These are phyloP conservation scores for Malus hybrid DNA, from an alignment of 331 rosid genomes.

Conservation along the genomic window DNA sequence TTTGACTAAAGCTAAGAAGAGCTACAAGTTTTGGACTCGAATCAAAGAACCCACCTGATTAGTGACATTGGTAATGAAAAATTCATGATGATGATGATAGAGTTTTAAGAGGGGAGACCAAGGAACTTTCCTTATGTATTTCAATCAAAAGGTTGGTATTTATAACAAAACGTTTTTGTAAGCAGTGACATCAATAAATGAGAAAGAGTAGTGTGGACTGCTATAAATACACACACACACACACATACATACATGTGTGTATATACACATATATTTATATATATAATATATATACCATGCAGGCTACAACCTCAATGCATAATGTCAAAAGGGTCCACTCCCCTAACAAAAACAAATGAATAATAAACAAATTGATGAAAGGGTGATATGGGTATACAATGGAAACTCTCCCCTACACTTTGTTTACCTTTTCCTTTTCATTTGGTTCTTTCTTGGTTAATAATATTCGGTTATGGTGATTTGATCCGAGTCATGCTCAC, in stretches of 20 bases:
- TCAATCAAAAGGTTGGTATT: not conserved
- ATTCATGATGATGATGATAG: not conserved
- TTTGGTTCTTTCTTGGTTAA: no score
- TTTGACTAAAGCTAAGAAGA: no score
- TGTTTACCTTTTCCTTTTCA: no score
- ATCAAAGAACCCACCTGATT: not conserved
- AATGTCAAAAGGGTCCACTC: not conserved
- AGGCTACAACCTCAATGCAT: conserved; percentile 2
- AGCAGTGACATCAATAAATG: conserved; percentile 24
- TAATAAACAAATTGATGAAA: no score
- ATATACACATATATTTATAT: no score
- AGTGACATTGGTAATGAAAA: not conserved
- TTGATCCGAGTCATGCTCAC: no score
- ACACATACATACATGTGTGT: no score
- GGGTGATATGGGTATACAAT: not conserved
- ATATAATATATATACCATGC: not conserved
- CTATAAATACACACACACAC: no score
- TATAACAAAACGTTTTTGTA: not conserved
- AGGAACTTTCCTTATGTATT: not conserved
- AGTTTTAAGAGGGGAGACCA: not conserved
- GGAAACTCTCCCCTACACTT: no score
- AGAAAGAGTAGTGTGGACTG: conserved; percentile 2
- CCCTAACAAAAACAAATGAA: not conserved
- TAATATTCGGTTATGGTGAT: no score
- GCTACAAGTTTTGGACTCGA: no score